A percentile compares a stretch with the other conserved stretches of the same genome.
These are phyloP conservation scores for Penicillium soppii DNA, from an alignment of 495 filamentous ascomycete species.

Conservation along the genomic window DNA sequence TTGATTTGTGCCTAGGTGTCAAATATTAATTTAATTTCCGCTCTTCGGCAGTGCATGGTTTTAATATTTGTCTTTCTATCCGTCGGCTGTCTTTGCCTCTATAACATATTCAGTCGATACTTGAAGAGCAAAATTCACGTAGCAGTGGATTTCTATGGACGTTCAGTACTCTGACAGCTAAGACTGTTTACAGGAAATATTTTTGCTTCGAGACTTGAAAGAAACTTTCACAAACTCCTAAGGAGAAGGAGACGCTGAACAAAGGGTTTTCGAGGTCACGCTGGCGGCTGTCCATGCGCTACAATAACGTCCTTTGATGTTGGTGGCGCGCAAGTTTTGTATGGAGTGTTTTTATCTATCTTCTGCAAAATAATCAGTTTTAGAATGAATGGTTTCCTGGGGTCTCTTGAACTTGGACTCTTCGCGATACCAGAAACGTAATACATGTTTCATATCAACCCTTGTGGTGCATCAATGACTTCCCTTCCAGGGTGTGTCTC, in stretches of 20 bases:
- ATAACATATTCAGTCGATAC: no score
- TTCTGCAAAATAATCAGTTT: not conserved
- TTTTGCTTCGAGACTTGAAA: no score
- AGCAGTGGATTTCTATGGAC: no score
- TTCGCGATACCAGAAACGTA: not conserved
- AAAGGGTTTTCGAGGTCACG: not conserved
- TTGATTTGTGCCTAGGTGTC: no score
- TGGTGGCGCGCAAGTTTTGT: not conserved
- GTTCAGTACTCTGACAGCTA: not conserved
- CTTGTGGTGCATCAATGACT: conserved; percentile 3
- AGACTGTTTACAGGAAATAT: no score
- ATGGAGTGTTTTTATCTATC: not conserved
- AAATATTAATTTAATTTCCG: no score
- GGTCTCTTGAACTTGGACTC: not conserved
- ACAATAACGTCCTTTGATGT: conserved; percentile 1
- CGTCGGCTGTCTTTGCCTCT: no score
- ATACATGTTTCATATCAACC: not conserved
- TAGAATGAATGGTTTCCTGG: not conserved
- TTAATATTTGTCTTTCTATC: no score
- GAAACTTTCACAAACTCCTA: not conserved
- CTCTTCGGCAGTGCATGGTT: no score
- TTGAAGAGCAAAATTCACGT: no score
- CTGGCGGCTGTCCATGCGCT: not conserved
- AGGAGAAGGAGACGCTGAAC: not conserved
- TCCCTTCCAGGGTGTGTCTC: not conserved